Conservation (phyloP, 495 filamentous ascomycete species). For the Tuber aestivum region DNA sequence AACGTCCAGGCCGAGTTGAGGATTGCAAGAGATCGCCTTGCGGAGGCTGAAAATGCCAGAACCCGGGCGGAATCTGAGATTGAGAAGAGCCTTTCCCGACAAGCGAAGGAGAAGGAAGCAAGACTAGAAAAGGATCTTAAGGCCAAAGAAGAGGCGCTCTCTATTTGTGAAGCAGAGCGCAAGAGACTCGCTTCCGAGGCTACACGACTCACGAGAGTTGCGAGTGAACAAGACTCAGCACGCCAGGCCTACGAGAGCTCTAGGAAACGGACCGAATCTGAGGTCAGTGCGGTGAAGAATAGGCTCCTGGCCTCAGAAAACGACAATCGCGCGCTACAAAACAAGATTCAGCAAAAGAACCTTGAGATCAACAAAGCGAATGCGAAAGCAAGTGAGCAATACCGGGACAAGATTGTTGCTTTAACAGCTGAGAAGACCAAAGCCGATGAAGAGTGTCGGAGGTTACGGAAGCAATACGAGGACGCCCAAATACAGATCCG, state of each 20-base stretch:
- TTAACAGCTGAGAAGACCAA: slow-evolving; percentile 80
- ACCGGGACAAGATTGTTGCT: slow-evolving; percentile 66
- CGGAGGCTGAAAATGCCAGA: slow-evolving; percentile 75
- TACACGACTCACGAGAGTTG: slow-evolving; percentile 72
- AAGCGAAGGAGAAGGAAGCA: slow-evolving; percentile 75
- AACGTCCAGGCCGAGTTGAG: slow-evolving; percentile 81
- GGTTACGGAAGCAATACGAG: slow-evolving; percentile 74
- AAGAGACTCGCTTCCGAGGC: slow-evolving; percentile 66
- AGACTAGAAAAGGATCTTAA: slow-evolving; percentile 74
- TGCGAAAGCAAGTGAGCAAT: slow-evolving; percentile 77
- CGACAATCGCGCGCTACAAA: slow-evolving; percentile 89
- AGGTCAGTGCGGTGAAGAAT: slow-evolving; percentile 87
- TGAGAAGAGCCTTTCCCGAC: slow-evolving; percentile 69
- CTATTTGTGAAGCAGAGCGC: slow-evolving; percentile 70
- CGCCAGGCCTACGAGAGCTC: slow-evolving; percentile 57
- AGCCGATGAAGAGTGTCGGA: slow-evolving; percentile 75
- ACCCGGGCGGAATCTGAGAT: slow-evolving; percentile 71
- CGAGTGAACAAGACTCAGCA: slow-evolving; percentile 84
- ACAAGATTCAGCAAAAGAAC: slow-evolving; percentile 96
- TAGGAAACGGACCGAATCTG: slow-evolving; percentile 65
- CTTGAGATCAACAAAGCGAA: slow-evolving; percentile 89
- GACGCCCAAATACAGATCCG: slow-evolving; percentile 80
- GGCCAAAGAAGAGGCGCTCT: slow-evolving; percentile 60
- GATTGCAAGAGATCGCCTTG: slow-evolving; percentile 72
- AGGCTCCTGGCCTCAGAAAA: slow-evolving; percentile 90